Evolutionary conservation across 106 monocot species (phyloP).

Genomic region (Cymbidium sinense): DNA sequence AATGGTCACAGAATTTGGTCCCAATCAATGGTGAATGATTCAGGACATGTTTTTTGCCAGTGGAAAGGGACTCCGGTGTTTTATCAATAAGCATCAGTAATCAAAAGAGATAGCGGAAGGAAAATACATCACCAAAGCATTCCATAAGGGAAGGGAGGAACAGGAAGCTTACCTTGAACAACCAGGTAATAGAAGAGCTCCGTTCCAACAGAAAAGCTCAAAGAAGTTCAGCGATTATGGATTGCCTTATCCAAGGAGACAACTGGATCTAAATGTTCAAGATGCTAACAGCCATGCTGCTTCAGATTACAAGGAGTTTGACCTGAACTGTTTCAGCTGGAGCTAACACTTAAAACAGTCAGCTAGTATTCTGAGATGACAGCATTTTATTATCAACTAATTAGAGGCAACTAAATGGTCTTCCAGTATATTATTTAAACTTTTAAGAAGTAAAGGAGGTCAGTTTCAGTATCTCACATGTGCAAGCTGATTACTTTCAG

Average conservation of each 20-base stretch:
- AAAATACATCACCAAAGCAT: neutral
- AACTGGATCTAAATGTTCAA: constrained; percentile 62
- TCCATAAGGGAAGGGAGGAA: constrained; percentile 16
- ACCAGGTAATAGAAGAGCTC: constrained; percentile 15
- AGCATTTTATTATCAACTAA: neutral
- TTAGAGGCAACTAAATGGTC: neutral
- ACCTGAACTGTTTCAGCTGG: constrained; percentile 46
- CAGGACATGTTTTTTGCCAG: no score
- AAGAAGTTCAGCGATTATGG: constrained; percentile 25
- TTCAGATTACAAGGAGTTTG: constrained; percentile 26
- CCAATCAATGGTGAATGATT: no score
- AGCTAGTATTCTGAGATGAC: neutral
- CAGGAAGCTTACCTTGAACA: constrained; percentile 14
- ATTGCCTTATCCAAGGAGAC: constrained; percentile 7
- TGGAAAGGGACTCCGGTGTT: constrained; percentile 17
- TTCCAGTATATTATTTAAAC: neutral
- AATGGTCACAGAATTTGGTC: no score
- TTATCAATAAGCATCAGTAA: constrained; percentile 29
- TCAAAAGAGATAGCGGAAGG: constrained; percentile 16
- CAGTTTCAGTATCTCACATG: neutral
- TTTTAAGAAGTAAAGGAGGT: neutral
- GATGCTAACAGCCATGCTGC: constrained; percentile 15
- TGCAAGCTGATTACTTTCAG: no score
- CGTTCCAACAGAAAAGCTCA: constrained; percentile 16
- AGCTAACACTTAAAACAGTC: neutral